phyloP scores from a whole-genome alignment of 768 basidiomycete species.

The Lactarius deliciosus region DNA sequence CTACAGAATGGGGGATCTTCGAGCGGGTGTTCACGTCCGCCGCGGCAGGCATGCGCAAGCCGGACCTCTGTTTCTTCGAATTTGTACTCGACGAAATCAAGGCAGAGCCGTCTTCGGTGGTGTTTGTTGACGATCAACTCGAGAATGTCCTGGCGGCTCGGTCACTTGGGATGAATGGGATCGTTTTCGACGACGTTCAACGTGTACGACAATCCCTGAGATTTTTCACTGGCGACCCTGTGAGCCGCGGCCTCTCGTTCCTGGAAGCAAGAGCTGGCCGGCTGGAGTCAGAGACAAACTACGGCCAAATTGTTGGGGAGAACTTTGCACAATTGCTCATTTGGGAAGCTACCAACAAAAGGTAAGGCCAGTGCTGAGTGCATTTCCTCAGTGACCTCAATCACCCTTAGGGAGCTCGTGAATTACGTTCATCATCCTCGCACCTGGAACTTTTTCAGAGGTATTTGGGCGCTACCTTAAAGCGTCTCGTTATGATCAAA shows the following conservation, averaged over 20 bases:
- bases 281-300: slow-evolving; percentile 47
- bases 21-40: slow-evolving; percentile 55
- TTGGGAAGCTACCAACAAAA: slow-evolving; percentile 49
- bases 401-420: slow-evolving; percentile 42
- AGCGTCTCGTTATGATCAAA: slow-evolving; percentile 25
- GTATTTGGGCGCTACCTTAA: slow-evolving; percentile 41
- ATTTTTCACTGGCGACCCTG: slow-evolving; percentile 49
- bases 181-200: slow-evolving; percentile 47
- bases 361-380: slow-evolving; percentile 33
- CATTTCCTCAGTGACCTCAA: not conserved
- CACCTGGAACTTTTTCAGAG: slow-evolving; percentile 58
- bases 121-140: slow-evolving; percentile 60
- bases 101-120: slow-evolving; percentile 46
- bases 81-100: slow-evolving; percentile 49
- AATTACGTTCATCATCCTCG: slow-evolving; percentile 40
- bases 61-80: slow-evolving; percentile 52
- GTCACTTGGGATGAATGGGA: slow-evolving; percentile 55
- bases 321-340: slow-evolving; percentile 62
- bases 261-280: slow-evolving; percentile 42
- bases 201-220: slow-evolving; percentile 47
- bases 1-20: slow-evolving; percentile 50
- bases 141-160: slow-evolving; percentile 60
- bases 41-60: slow-evolving; percentile 53
- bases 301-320: slow-evolving; percentile 43
- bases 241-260: slow-evolving; percentile 44